Evolutionary conservation across 768 basidiomycete species (phyloP).

Genomic region (Megacollybia marginata): DNA sequence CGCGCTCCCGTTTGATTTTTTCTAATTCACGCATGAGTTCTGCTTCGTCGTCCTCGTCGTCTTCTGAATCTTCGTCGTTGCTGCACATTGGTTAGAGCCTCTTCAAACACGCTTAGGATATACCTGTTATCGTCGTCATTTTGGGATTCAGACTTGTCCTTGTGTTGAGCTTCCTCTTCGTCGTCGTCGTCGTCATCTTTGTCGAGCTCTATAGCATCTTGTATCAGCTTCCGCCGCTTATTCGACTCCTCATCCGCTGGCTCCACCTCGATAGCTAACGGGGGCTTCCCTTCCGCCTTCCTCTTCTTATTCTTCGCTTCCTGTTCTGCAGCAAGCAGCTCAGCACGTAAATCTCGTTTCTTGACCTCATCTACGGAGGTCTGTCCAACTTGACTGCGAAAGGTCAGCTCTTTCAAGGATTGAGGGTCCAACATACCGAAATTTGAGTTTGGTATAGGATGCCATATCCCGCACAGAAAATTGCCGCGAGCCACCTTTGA

Average conservation of each 20-base stretch:
- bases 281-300: slow-evolving; percentile 74
- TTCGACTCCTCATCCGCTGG: slow-evolving; percentile 51
- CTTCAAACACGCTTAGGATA: slow-evolving; percentile 5
- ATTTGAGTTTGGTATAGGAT: slow-evolving; percentile 95
- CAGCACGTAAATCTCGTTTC: slow-evolving; percentile 73
- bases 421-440: slow-evolving; percentile 51
- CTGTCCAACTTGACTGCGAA: slow-evolving; percentile 80
- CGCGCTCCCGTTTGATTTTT: slow-evolving; percentile 94
- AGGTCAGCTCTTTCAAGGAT: not conserved
- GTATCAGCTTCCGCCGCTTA: slow-evolving; percentile 82
- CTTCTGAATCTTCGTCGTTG: slow-evolving; percentile 49
- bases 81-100: not conserved
- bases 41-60: slow-evolving; percentile 88
- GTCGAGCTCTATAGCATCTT: slow-evolving; percentile 83
- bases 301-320: slow-evolving; percentile 86
- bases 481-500: slow-evolving; percentile 87
- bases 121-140: slow-evolving; percentile 41
- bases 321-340: slow-evolving; percentile 80
- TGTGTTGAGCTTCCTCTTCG: slow-evolving; percentile 23
- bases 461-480: slow-evolving; percentile 93
- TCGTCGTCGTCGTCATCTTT: slow-evolving; percentile 84
- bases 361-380: slow-evolving; percentile 72
- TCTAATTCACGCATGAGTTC: slow-evolving; percentile 95
- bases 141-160: slow-evolving; percentile 17
- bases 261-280: slow-evolving; percentile 34